These are phyloP conservation scores for Septoria linicola DNA, from an alignment of 2,329 filamentous ascomycete species.

Conservation along the genomic window DNA sequence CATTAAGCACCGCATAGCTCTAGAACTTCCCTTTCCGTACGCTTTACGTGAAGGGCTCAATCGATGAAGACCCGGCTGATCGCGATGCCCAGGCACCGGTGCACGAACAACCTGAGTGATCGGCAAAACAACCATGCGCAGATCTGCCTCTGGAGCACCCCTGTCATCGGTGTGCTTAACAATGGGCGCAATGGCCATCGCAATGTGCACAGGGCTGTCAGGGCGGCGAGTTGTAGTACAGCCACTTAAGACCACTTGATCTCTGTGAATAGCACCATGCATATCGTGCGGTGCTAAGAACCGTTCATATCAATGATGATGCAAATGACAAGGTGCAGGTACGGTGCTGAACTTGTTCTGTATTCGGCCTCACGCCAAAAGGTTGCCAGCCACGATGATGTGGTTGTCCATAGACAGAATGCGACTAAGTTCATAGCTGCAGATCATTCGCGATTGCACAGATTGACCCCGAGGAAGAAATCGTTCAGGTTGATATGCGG, in stretches of 20 bases:
- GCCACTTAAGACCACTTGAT: background rate
- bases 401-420: constrained; percentile 4
- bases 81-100: constrained; percentile 3
- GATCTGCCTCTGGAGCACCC: background rate
- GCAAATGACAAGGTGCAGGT: background rate
- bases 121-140: constrained; percentile 6
- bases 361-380: background rate
- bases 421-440: constrained; percentile 10
- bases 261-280: background rate
- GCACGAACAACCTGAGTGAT: background rate
- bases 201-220: background rate
- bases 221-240: too few species aligned
- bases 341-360: background rate
- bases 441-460: constrained; percentile 9
- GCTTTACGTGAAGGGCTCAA: background rate
- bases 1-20: background rate
- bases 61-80: constrained; percentile 2
- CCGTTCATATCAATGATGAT: background rate
- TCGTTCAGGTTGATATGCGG: background rate
- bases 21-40: background rate
- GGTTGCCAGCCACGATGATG: constrained; percentile 12
- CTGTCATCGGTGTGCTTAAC: background rate
- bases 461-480: background rate
- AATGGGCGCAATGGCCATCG: background rate
- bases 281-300: constrained; percentile 7